Percentiles rank a stretch among this genome's conserved stretches.
Conservation (phyloP, 805 yeast genomes). For the Wickerhamomyces xylosicus region DNA sequence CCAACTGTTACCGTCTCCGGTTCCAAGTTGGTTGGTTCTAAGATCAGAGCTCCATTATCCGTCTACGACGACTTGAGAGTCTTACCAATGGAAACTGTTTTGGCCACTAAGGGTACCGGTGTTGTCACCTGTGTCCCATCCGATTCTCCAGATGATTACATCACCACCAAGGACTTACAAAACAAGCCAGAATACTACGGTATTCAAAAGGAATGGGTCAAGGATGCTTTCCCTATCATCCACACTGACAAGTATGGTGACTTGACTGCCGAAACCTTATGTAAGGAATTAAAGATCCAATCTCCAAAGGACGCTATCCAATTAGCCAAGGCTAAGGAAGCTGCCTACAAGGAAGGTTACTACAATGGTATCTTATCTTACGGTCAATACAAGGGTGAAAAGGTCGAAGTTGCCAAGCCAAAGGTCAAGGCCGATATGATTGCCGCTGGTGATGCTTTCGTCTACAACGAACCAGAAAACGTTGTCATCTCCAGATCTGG, state of each 20-base stretch:
- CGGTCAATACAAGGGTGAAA: slow-evolving; percentile 82
- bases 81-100: slow-evolving; percentile 94
- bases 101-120: slow-evolving; percentile 96
- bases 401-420: slow-evolving; percentile 85
- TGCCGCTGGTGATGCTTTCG: slow-evolving; percentile 70
- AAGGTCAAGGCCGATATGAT: slow-evolving; percentile 77
- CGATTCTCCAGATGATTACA: slow-evolving; percentile 96
- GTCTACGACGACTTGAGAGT: slow-evolving; percentile 61
- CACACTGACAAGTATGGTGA: slow-evolving; percentile 83
- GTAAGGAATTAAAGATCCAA: slow-evolving; percentile 80
- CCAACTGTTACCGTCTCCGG: slow-evolving; percentile 58
- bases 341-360: slow-evolving; percentile 93
- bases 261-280: slow-evolving; percentile 72
- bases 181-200: slow-evolving; percentile 88
- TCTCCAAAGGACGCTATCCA: slow-evolving; percentile 87
- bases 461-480: slow-evolving; percentile 91
- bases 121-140: slow-evolving; percentile 98
- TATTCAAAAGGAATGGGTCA: slow-evolving; percentile 80
- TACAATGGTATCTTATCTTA: slow-evolving; percentile 75
- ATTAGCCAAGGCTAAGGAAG: slow-evolving; percentile 87
- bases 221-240: slow-evolving; percentile 66
- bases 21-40: slow-evolving; percentile 70
- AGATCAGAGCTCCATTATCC: slow-evolving; percentile 78
- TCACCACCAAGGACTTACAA: slow-evolving; percentile 74
- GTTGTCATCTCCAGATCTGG: slow-evolving; percentile 90